These are phyloP conservation scores for Mytilinidion resinicola DNA, from an alignment of 495 filamentous ascomycete species.

Conservation along the genomic window DNA sequence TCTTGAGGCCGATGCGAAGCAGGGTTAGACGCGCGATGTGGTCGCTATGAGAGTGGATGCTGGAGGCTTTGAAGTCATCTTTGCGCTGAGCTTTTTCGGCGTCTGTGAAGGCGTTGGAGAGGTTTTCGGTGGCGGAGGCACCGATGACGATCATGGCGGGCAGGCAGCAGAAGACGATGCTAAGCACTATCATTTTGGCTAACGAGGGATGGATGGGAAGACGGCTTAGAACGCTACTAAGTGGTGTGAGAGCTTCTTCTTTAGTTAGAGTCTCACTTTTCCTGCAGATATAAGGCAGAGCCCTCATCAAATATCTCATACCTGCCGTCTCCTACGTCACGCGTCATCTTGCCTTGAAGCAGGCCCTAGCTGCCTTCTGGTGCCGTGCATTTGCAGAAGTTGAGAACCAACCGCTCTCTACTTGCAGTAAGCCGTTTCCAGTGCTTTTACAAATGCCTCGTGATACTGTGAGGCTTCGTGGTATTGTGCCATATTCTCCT, in stretches of 20 bases:
- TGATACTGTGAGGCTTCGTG: too few relatives aligned
- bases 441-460: too few relatives aligned
- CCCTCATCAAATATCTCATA: too few relatives aligned
- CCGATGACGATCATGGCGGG: slow-evolving; percentile 54
- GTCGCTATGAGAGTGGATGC: slow-evolving; percentile 42
- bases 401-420: too few relatives aligned
- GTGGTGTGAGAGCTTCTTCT: slow-evolving; percentile 47
- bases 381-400: too few relatives aligned
- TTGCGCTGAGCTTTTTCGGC: slow-evolving; percentile 33
- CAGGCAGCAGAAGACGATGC: slow-evolving; percentile 55
- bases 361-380: too few relatives aligned
- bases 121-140: slow-evolving; percentile 36
- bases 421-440: too few relatives aligned
- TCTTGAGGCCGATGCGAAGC: slow-evolving; percentile 5
- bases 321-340: too few relatives aligned
- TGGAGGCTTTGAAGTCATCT: slow-evolving; percentile 37
- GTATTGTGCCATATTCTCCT: too few relatives aligned
- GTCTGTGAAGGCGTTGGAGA: slow-evolving; percentile 41
- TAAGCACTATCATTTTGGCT: slow-evolving; percentile 54
- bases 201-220: slow-evolving; percentile 47
- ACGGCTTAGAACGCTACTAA: slow-evolving; percentile 46
- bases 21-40: slow-evolving; percentile 50
- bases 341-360: too few relatives aligned
- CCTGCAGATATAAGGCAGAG: too few relatives aligned
- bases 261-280: slow-evolving; percentile 46